Percentiles rank a stretch among this genome's conserved stretches.
Evolutionary conservation across 176 grass and related monocot species (phyloP).

Genomic region (Ensete glaucum): DNA sequence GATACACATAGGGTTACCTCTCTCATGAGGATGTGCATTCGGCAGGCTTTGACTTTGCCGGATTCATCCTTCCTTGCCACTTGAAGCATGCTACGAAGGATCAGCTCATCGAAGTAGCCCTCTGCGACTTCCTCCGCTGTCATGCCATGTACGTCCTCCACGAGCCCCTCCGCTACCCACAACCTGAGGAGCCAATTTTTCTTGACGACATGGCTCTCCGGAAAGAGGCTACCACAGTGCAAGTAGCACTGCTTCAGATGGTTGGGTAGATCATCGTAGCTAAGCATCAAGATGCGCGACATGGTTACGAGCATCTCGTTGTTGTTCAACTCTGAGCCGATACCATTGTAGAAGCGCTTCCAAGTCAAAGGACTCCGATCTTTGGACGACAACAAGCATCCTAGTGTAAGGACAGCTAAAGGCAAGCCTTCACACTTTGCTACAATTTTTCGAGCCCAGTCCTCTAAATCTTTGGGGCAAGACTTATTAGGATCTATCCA

Average conservation of each 20-base stretch:
- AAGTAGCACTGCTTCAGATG: background rate
- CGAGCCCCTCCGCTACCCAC: constrained; percentile 2
- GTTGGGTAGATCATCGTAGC: background rate
- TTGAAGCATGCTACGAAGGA: background rate
- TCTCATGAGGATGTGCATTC: background rate
- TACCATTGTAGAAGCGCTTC: background rate
- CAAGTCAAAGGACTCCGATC: background rate
- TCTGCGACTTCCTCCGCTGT: background rate
- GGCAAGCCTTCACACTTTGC: background rate
- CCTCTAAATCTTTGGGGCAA: constrained; percentile 1
- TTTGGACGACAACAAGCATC: background rate
- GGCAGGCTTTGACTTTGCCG: background rate
- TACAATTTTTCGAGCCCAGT: background rate
- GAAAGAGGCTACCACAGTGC: background rate
- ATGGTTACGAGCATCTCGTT: background rate
- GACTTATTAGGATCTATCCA: background rate
- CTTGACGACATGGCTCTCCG: background rate
- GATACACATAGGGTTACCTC: background rate
- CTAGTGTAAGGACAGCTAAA: background rate
- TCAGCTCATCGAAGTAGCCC: background rate
- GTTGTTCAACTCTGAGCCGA: background rate
- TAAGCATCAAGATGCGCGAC: background rate
- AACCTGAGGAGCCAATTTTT: background rate
- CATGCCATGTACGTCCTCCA: background rate
- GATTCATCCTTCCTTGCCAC: background rate